Conservation (phyloP, 2,329 filamentous ascomycete species). For the Trichoderma guizhouense region DNA sequence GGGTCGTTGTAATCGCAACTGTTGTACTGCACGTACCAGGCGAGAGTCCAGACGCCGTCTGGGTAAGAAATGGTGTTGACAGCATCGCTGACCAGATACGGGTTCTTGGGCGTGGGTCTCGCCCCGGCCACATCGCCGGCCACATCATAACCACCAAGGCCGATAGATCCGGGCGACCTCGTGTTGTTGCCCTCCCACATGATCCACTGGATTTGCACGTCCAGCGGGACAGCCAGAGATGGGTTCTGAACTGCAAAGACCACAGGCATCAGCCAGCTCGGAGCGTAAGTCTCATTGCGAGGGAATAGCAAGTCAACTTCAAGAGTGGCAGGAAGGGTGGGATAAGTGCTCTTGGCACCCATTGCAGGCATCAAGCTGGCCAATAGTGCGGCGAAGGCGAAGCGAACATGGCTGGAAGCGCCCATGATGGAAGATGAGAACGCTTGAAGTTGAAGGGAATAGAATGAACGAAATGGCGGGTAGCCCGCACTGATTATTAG, state of each 20-base stretch:
- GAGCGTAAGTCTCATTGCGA: conserved; percentile 14
- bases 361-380: not conserved
- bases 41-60: not conserved
- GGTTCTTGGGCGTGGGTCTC: not conserved
- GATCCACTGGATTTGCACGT: not conserved
- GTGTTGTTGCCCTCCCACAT: not conserved
- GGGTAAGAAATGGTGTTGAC: not conserved
- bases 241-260: conserved; percentile 10
- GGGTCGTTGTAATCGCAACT: not conserved
- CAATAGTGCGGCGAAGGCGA: not conserved
- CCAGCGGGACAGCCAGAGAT: not conserved
- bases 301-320: conserved; percentile 16
- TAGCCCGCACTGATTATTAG: not conserved
- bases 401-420: not conserved
- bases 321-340: not conserved
- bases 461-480: not conserved
- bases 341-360: not conserved
- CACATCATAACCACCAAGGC: not conserved
- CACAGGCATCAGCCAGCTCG: conserved; percentile 1
- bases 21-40: not conserved
- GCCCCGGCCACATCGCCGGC: not conserved
- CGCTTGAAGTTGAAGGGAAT: not conserved
- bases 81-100: not conserved
- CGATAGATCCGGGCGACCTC: not conserved
- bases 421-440: not conserved